Conservation (phyloP, 176 grass and related monocot species). For the Phyllostachys edulis region DNA sequence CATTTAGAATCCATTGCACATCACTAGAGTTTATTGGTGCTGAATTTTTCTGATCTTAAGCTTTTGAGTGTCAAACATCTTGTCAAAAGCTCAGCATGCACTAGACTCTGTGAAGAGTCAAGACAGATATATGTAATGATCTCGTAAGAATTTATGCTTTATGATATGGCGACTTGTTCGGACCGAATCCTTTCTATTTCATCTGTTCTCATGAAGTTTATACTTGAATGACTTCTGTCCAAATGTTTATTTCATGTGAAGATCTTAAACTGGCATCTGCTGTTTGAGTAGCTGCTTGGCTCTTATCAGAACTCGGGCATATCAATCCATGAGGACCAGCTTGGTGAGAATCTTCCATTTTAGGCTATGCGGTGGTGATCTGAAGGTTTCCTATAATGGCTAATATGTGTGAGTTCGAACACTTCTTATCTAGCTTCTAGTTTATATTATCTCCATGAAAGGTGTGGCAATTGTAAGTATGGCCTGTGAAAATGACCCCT, state of each 20-base stretch:
- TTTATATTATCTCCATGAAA: constrained; percentile 56
- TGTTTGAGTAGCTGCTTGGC: constrained; percentile 32
- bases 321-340: constrained; percentile 35
- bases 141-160: constrained; percentile 16
- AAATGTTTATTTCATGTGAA: constrained; percentile 45
- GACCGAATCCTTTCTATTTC: constrained; percentile 1
- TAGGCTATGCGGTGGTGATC: constrained; percentile 31
- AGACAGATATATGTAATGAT: not conserved
- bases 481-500: constrained; percentile 57
- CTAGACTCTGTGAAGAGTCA: not conserved
- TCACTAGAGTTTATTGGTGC: not conserved
- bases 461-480: constrained; percentile 48
- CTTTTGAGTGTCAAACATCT: constrained; percentile 17
- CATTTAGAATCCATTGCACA: not conserved
- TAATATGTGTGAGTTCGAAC: constrained; percentile 35
- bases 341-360: constrained; percentile 60
- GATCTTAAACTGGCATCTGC: constrained; percentile 32
- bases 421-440: constrained; percentile 38
- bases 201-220: constrained; percentile 9
- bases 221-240: constrained; percentile 10
- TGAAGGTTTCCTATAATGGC: constrained; percentile 44
- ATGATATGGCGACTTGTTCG: not conserved
- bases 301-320: constrained; percentile 26
- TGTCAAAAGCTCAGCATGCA: constrained; percentile 1
- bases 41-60: constrained; percentile 8